Conservation (phyloP, 345 rosid genomes). For the Erodium maritimum region DNA sequence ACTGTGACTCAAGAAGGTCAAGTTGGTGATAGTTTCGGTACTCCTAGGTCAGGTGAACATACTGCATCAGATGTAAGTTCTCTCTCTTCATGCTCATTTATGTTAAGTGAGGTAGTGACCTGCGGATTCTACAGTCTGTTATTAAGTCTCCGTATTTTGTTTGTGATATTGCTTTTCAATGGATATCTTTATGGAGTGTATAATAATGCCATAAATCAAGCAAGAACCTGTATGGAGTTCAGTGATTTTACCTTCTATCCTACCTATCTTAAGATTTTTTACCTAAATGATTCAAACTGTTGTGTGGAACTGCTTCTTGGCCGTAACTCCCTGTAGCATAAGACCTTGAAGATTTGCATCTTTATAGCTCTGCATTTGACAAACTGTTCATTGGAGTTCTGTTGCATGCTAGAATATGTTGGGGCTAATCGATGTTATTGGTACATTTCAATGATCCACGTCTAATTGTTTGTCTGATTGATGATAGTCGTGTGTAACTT, state of each 20-base stretch:
- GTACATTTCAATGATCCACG: too few relatives aligned
- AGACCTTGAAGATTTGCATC: background rate
- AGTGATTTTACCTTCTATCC: background rate
- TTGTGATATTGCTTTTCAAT: too few relatives aligned
- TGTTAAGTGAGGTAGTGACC: background rate
- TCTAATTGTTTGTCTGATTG: background rate
- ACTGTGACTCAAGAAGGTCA: constrained; percentile 16
- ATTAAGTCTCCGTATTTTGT: too few relatives aligned
- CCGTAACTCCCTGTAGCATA: background rate
- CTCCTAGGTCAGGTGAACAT: constrained; percentile 14
- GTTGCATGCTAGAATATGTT: background rate
- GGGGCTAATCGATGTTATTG: background rate
- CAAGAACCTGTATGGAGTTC: background rate
- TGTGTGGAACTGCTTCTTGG: background rate
- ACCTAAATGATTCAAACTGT: background rate
- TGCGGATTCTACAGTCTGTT: too few relatives aligned
- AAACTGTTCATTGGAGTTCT: background rate
- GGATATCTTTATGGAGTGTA: too few relatives aligned
- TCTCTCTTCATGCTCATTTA: constrained; percentile 4
- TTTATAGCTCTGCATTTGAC: background rate
- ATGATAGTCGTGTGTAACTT: background rate
- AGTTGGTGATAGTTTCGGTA: constrained; percentile 5
- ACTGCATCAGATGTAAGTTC: constrained; percentile 33
- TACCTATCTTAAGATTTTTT: background rate
- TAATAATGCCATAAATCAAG: too few relatives aligned